phyloP scores from a whole-genome alignment of 495 filamentous ascomycete species.

The Xylaria bambusicola region DNA sequence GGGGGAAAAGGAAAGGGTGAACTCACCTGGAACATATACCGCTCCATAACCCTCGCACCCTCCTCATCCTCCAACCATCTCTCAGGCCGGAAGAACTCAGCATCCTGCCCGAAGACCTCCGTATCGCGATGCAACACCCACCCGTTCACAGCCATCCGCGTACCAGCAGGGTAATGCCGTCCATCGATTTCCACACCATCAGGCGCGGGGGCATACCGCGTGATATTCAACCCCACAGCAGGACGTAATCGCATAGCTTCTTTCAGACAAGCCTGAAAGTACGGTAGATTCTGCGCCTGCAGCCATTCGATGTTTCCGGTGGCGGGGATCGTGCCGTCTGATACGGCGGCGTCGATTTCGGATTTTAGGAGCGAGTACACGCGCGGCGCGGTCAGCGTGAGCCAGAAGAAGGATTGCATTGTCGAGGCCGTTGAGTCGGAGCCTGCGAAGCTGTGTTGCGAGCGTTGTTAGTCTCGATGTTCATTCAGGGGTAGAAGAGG shows the following conservation, averaged over 20 bases:
- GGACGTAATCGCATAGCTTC: conserved; percentile 69
- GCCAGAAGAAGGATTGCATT: conserved; percentile 58
- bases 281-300: conserved; percentile 51
- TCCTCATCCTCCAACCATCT: conserved; percentile 62
- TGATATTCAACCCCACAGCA: conserved; percentile 57
- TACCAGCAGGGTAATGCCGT: conserved; percentile 53
- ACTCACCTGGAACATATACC: conserved; percentile 53
- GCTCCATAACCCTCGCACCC: conserved; percentile 49
- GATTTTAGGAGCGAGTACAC: conserved; percentile 45
- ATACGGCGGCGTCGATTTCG: conserved; percentile 49
- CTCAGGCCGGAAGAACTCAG: conserved; percentile 63
- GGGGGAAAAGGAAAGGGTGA: neutral
- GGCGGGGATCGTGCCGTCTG: conserved; percentile 38
- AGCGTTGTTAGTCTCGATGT: conserved; percentile 7
- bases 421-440: conserved; percentile 65
- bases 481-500: neutral
- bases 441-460: conserved; percentile 56
- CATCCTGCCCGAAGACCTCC: conserved; percentile 63
- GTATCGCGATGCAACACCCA: conserved; percentile 56
- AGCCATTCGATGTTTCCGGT: conserved; percentile 49
- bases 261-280: conserved; percentile 66
- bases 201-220: conserved; percentile 50
- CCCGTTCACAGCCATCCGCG: conserved; percentile 54
- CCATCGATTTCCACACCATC: conserved; percentile 58
- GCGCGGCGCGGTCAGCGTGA: conserved; percentile 47